Base-by-base conservation (phyloP, 345 rosid species). In the Lumnitzera racemosa region DNA sequence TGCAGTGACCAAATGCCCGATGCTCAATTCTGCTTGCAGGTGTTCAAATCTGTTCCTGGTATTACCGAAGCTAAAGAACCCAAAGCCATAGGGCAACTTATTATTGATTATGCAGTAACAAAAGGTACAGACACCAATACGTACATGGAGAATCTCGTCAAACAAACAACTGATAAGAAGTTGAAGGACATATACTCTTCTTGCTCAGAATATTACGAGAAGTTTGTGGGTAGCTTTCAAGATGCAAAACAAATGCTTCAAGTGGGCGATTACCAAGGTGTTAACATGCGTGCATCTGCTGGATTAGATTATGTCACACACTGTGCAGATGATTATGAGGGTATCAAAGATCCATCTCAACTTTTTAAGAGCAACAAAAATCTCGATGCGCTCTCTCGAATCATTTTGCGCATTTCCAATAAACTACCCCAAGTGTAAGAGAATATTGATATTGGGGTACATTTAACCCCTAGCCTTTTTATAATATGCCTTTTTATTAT, bases 341-440 rank as follows among this genome's bases (percentile, higher is more conserved):
- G 12, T 4, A 31, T 23, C 2, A 3, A 49, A 15, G 55, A 51
- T 12, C 62, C 49, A 15, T 48, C 67, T 9, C 5, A 57, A 7
- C 62, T 71, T n/a, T 15, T 23, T 16, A 47, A 73, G 57, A 63
- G 61, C 41, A 76, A 20, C 25, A 59, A 49, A 23, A 71, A 71
- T 15, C 61, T 74, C 29, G 50, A 69, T 58, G 58, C 53, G 46
- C 65, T 64, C 8, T 65, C 71, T 51, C 54, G 61, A 11, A 66
- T 76, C 51, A 14, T 59, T 49, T 49, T 59, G 13, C 47, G 62
- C 51, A 24, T 59, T 9, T 16, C 53, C 27, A 59, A 59, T 48
- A 59, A 59, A 17, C 20, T 59, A 24, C 20, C 1, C 20, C 20
- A 20, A 20, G 20, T 20, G 1, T 20, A 20, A 20, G 20, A 20